Base-by-base conservation (phyloP, 2,329 filamentous ascomycete genomes). In the Colletotrichum zoysiae region DNA sequence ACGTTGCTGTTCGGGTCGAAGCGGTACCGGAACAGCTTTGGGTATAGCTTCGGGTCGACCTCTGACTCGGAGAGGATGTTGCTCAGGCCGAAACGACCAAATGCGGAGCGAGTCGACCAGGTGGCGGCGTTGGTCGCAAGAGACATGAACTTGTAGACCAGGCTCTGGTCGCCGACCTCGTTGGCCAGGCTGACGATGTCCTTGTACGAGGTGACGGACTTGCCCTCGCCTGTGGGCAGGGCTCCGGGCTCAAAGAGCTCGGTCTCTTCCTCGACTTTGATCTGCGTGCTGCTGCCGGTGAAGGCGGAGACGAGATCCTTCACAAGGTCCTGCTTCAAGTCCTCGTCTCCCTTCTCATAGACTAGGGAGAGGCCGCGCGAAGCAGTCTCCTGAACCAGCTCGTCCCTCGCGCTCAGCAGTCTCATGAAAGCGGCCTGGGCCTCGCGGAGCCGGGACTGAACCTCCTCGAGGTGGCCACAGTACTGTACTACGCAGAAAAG, bases 141-240 rank as follows among this genome's bases (percentile, higher is more conserved):
- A 0, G 95, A 95, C 96, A 99, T 99, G 83, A 99, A 98, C 73
- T 95, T 94, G 84, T 99, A 99, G 1, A 98, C 93, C n/a, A 99
- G 86, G 76, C 93, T 95, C 70, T 96, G 95, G 77, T 99, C 95
- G 14, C 96, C 96, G 44, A 98, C 95, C 82, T 99, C 96, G 55
- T 95, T 94, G n/a, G 96, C 96, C 59, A 99, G 86, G 76, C 88
- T 96, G 81, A 99, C 93, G 75, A 99, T 98, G 78, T 99, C 96
- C 79, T 97, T 97, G 84, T 99, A 99, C 0, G 95, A 98, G 0
- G 94, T 98, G 67, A 98, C 89, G 0, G 95, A 95, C 75, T 88
- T 94, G 9, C 95, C 95, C 74, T 97, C 94, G 4, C 95, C 94
- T 0, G 95, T 98, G 0, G 95, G 95, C 16, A 98, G 82, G 2